Conservation (phyloP, 192 early-diverging fungal species). For the Coemansia sp. region DNA sequence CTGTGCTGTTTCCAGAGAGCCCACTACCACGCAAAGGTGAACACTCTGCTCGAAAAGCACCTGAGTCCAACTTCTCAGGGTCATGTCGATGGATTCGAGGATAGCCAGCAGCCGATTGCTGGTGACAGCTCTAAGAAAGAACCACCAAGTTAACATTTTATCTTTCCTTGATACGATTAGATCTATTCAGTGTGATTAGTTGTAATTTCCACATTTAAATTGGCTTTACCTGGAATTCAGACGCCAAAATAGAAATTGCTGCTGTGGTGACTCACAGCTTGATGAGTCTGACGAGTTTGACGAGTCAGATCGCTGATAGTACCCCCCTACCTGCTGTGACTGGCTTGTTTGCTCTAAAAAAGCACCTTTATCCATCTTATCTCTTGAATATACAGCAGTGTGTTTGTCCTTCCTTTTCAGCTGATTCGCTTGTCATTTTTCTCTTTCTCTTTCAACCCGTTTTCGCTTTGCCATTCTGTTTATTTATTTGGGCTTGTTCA, state of each 20-base stretch:
- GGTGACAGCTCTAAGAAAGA: background rate
- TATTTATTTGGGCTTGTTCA: background rate
- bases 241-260: background rate
- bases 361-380: background rate
- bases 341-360: background rate
- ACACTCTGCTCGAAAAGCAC: conserved; percentile 34
- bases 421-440: no score
- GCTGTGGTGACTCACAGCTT: background rate
- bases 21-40: conserved; percentile 37
- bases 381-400: background rate
- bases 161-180: background rate
- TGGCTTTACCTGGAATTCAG: no score
- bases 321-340: no score
- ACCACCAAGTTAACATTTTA: background rate
- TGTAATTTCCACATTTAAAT: no score
- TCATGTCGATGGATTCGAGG: conserved; percentile 29
- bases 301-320: no score
- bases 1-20: conserved; percentile 46
- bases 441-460: no score
- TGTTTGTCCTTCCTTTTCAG: conserved; percentile 1
- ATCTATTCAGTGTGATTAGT: no score
- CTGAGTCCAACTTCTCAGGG: background rate
- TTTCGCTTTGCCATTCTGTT: no score
- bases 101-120: background rate
- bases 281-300: no score